Evolutionary conservation across 1,284 basidiomycete genomes (phyloP).

Genomic region (Ustilago nuda): DNA sequence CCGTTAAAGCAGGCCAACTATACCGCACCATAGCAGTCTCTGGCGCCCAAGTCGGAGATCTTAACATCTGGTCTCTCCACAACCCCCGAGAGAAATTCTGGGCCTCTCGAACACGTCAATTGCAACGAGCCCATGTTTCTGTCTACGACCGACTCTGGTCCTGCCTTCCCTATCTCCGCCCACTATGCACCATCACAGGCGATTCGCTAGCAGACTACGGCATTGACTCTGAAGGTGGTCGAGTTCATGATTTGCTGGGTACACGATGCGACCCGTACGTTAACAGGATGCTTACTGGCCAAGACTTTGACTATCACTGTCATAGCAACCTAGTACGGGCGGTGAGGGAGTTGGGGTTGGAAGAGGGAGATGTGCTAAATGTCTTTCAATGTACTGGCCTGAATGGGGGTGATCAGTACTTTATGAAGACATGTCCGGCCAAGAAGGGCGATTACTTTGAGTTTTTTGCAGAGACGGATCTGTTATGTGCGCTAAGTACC

Average conservation of each 20-base stretch:
- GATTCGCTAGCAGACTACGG: constrained; percentile 27
- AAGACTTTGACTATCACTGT: constrained; percentile 42
- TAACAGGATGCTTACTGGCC: constrained; percentile 33
- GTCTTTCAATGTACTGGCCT: constrained; percentile 43
- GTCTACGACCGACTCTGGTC: constrained; percentile 39
- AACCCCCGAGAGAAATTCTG: constrained; percentile 40
- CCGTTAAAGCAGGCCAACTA: constrained; percentile 21
- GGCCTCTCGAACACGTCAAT: constrained; percentile 37
- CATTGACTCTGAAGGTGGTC: constrained; percentile 27
- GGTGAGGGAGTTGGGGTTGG: constrained; percentile 23
- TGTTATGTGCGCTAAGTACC: constrained; percentile 32
- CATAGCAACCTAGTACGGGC: constrained; percentile 32
- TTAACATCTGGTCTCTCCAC: constrained; percentile 31
- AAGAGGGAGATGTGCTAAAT: constrained; percentile 33
- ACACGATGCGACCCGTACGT: constrained; percentile 41
- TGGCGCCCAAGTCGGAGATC: constrained; percentile 26
- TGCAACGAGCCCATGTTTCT: constrained; percentile 39
- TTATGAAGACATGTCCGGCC: constrained; percentile 44
- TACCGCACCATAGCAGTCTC: constrained; percentile 19
- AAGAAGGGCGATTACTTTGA: constrained; percentile 35
- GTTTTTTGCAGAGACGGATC: constrained; percentile 38
- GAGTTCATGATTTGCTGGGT: constrained; percentile 34
- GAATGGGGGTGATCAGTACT: constrained; percentile 35
- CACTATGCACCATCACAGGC: constrained; percentile 38
- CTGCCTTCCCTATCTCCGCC: constrained; percentile 36